Evolutionary conservation across 148 eudicot genomes (phyloP).

Genomic region (Diospyros kaki): DNA sequence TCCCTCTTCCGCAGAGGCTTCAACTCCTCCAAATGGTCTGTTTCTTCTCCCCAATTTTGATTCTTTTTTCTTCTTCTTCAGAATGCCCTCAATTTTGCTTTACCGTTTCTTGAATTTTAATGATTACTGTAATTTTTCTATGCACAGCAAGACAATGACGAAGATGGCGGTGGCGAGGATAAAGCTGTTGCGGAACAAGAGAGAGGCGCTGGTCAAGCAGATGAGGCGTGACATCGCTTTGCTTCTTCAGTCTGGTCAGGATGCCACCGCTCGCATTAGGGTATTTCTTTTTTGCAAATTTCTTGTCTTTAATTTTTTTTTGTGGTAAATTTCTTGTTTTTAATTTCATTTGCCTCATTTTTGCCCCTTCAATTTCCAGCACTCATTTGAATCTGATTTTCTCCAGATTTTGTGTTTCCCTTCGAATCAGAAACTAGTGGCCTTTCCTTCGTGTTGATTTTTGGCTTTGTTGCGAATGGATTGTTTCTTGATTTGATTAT

Average conservation of each 20-base stretch:
- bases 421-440: too few species aligned
- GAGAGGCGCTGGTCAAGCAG: slow-evolving; percentile 64
- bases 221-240: slow-evolving; percentile 91
- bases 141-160: slow-evolving; percentile 73
- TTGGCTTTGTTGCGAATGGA: background rate
- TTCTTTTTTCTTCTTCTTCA: background rate
- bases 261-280: slow-evolving; percentile 91
- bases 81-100: background rate
- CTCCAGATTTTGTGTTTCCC: background rate
- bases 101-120: too few species aligned
- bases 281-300: slow-evolving; percentile 21
- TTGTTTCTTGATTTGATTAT: background rate
- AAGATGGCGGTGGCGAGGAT: slow-evolving; percentile 87
- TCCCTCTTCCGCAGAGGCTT: slow-evolving; percentile 55
- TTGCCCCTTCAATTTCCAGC: background rate
- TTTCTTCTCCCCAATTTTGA: background rate
- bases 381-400: background rate
- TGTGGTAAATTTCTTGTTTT: too few species aligned
- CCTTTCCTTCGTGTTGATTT: background rate
- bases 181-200: slow-evolving; percentile 84
- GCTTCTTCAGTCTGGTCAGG: slow-evolving; percentile 84
- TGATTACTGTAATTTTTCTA: too few species aligned
- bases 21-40: slow-evolving; percentile 81
- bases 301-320: background rate
- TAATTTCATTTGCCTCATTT: background rate